A percentile compares a stretch with the other conserved stretches of the same genome.
These are phyloP conservation scores for Boletus rubropictus DNA, from an alignment of 768 basidiomycete species.

Conservation along the genomic window DNA sequence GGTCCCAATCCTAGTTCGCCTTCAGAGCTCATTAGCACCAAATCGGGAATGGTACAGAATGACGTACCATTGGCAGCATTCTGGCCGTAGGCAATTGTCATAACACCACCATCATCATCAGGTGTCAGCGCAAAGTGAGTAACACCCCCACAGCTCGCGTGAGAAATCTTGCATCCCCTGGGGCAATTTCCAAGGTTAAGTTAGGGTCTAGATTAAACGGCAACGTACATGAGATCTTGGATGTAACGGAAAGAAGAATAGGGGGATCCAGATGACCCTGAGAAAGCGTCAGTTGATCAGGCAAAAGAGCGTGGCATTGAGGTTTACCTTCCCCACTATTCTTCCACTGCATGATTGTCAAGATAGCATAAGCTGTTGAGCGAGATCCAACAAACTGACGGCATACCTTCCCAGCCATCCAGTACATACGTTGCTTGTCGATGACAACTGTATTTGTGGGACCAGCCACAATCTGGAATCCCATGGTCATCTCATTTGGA, in stretches of 20 bases:
- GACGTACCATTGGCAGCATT: slow-evolving; percentile 73
- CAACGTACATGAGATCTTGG: slow-evolving; percentile 73
- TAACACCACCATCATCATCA: slow-evolving; percentile 67
- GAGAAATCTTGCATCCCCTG: slow-evolving; percentile 74
- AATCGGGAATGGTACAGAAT: neutral
- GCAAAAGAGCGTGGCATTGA: neutral
- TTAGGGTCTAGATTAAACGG: neutral
- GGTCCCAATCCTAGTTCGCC: slow-evolving; percentile 79
- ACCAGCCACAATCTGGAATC: slow-evolving; percentile 63
- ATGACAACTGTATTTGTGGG: slow-evolving; percentile 80
- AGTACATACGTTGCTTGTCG: slow-evolving; percentile 82
- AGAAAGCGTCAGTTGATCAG: slow-evolving; percentile 6
- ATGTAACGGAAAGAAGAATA: slow-evolving; percentile 84
- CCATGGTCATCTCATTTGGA: slow-evolving; percentile 58
- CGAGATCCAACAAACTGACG: neutral
- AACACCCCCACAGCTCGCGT: slow-evolving; percentile 75
- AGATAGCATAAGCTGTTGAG: neutral
- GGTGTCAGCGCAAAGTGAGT: slow-evolving; percentile 79
- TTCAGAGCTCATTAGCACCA: slow-evolving; percentile 17
- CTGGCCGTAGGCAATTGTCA: slow-evolving; percentile 85
- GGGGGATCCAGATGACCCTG: slow-evolving; percentile 84
- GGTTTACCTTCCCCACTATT: slow-evolving; percentile 80
- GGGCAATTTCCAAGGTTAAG: slow-evolving; percentile 1
- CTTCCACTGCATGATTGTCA: slow-evolving; percentile 65
- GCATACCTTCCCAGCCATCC: slow-evolving; percentile 73